These are phyloP conservation scores for Quercus dentata DNA, from an alignment of 306 rosid species.

Conservation along the genomic window DNA sequence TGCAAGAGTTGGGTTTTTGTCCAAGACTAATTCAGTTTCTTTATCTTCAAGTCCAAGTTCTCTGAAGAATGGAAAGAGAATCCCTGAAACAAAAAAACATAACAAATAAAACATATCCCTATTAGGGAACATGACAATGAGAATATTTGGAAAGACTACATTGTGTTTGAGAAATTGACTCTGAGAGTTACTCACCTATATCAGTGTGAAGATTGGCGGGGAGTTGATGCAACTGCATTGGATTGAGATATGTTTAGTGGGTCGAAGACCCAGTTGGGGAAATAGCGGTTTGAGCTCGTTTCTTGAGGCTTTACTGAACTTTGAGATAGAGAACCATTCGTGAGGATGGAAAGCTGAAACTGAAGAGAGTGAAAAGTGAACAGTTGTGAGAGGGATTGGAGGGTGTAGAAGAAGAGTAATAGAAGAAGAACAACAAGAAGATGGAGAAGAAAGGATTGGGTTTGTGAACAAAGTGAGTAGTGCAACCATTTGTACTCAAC, in stretches of 20 bases:
- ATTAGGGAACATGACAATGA: neutral
- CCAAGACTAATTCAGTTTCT: conserved; percentile 35
- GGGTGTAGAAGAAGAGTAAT: conserved; percentile 1
- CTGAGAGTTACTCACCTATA: conserved; percentile 39
- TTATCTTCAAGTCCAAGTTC: conserved; percentile 45
- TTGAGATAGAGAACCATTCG: neutral
- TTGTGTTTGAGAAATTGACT: conserved; percentile 48
- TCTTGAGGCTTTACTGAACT: conserved; percentile 5
- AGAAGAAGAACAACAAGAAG: conserved; percentile 15
- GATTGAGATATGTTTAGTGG: conserved; percentile 10
- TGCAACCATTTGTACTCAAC: conserved; percentile 29
- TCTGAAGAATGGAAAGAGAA: conserved; percentile 39
- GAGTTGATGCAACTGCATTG: conserved; percentile 26
- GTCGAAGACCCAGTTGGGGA: conserved; percentile 14
- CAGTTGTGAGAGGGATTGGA: neutral
- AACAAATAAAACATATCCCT: neutral
- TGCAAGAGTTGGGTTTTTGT: conserved; percentile 35
- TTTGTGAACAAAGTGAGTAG: conserved; percentile 16
- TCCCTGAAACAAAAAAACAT: conserved; percentile 37
- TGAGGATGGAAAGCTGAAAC: conserved; percentile 11
- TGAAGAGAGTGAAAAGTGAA: conserved; percentile 9
- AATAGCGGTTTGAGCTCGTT: conserved; percentile 11
- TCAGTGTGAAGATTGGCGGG: neutral
- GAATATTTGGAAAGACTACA: neutral
- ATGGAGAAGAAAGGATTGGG: conserved; percentile 7